Base-by-base conservation (phyloP, 169 alveolate genomes). In the Ichthyophthirius multifiliis region DNA sequence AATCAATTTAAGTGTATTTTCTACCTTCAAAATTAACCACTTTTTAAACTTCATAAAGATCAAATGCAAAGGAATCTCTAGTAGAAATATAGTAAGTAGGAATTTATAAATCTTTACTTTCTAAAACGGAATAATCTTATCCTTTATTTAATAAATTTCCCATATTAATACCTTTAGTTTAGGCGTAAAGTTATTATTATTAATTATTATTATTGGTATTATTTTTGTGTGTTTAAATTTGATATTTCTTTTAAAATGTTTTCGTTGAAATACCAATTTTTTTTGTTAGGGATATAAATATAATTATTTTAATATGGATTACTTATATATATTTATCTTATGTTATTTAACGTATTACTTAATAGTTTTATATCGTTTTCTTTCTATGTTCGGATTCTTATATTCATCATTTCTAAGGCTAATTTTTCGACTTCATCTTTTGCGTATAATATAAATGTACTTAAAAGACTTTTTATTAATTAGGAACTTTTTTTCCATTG, bases 1-100 rank as follows among this genome's bases (percentile, higher is more conserved):
- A 92, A 15, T 79, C 88, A 13, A 43, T 86, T 73, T 89, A 89
- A 12, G 74, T 64, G 30, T 82, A 76, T 4, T 65, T 41, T 67
- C 92, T 75, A 4, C 48, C 90, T 32, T 73, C 46, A 23, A 34
- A 44, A 1, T 75, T 63, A 3, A 84, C 30, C 3, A 71, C 32
- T 3, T 87, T 62, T 5, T 37, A 44, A 23, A 77, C 82, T 23
- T 27, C 71, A 27, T 45, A 71, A 18, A 87, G 71, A 18, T 92
- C 96, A 64, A 77, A 92, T 4, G 92, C 93, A 81, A 89, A 92
- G 48, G 86, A 48, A 44, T 92, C 96, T 55, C 96, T 73, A 6
- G 96, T 92, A 7, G 89, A 75, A 1, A 87, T 86, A 1, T 83
- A 65, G 45, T 89, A 89, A 15, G 87, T 48, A 18, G 92, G 92